Evolutionary conservation across 768 basidiomycete genomes (phyloP).

Genomic region (Baorangia bicolor): DNA sequence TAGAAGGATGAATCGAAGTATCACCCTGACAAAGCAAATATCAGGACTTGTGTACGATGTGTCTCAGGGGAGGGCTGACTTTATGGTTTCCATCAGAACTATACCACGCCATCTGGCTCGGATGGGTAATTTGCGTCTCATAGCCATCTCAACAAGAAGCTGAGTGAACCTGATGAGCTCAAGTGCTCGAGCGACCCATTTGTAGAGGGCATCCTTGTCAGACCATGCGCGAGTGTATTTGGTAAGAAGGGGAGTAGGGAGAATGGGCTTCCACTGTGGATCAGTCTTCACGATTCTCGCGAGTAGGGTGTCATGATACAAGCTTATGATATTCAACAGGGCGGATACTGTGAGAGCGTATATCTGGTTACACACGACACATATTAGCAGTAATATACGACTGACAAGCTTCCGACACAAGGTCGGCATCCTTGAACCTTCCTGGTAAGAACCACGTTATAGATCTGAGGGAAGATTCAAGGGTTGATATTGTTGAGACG

Average conservation of each 20-base stretch:
- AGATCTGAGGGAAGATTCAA: slow-evolving; percentile 87
- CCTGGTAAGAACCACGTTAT: slow-evolving; percentile 96
- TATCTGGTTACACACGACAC: slow-evolving; percentile 16
- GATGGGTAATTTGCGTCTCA: slow-evolving; percentile 66
- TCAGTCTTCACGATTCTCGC: slow-evolving; percentile 59
- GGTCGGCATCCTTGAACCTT: slow-evolving; percentile 94
- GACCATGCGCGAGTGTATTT: slow-evolving; percentile 91
- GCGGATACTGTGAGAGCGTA: slow-evolving; percentile 65
- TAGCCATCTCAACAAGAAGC: slow-evolving; percentile 86
- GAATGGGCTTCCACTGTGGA: slow-evolving; percentile 70
- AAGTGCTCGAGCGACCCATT: slow-evolving; percentile 72
- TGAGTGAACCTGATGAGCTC: slow-evolving; percentile 80
- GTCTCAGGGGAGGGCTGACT: slow-evolving; percentile 50
- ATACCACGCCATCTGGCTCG: slow-evolving; percentile 74
- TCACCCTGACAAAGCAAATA: slow-evolving; percentile 48
- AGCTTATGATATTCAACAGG: slow-evolving; percentile 80
- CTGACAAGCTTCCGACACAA: slow-evolving; percentile 92
- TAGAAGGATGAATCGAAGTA: slow-evolving; percentile 72
- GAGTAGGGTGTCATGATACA: slow-evolving; percentile 96
- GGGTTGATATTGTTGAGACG: slow-evolving; percentile 77
- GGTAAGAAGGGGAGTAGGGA: slow-evolving; percentile 75
- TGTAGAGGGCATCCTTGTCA: slow-evolving; percentile 66
- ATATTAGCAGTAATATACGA: slow-evolving; percentile 28
- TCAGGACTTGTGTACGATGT: slow-evolving; percentile 1
- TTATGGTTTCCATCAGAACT: slow-evolving; percentile 75